Conservation (phyloP, 345 rosid species). For the Triadica sebifera region DNA sequence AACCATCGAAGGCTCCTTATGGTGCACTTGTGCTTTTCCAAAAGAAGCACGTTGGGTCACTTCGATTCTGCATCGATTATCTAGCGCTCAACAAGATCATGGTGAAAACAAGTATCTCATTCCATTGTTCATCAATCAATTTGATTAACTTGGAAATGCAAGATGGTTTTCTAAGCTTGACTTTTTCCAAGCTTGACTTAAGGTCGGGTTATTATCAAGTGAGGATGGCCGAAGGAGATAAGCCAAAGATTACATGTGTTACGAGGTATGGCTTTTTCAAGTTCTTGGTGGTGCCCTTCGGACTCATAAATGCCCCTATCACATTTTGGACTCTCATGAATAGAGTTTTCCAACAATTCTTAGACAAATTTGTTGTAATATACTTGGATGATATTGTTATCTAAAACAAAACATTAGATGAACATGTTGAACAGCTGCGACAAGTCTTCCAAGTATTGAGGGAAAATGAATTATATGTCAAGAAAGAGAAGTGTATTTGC, state of each 20-base stretch:
- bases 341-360: too few relatives aligned
- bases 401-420: not conserved
- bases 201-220: not conserved
- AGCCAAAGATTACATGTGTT: not conserved
- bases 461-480: not conserved
- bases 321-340: not conserved
- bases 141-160: not conserved
- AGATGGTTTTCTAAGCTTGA: not conserved
- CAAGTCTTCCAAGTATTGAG: too few relatives aligned
- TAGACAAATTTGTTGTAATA: too few relatives aligned
- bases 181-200: not conserved
- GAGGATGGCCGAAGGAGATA: not conserved
- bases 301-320: not conserved
- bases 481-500: not conserved
- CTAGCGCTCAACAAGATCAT: not conserved
- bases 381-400: not conserved
- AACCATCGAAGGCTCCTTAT: not conserved
- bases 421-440: not conserved
- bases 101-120: too few relatives aligned
- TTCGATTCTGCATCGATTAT: not conserved
- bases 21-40: not conserved
- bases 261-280: not conserved
- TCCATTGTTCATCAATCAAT: not conserved
- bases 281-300: not conserved
- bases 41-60: not conserved